Percentiles rank a stretch among this genome's conserved stretches.
Conservation (phyloP, 805 yeast species). For the Danielia oregonensis region DNA sequence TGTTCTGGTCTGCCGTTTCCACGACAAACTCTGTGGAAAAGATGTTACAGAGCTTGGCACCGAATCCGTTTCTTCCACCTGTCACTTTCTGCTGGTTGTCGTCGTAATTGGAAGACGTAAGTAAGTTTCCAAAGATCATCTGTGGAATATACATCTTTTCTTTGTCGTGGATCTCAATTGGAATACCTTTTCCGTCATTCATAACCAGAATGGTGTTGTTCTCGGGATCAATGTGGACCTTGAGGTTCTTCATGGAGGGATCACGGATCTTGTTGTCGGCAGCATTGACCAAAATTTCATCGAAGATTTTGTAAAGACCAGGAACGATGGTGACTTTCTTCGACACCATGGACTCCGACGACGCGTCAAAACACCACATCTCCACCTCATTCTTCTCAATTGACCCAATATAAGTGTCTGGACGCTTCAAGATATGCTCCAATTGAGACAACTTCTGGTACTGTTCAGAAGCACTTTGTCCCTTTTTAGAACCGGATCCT, state of each 20-base stretch:
- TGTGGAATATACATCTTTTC: slow-evolving; percentile 94
- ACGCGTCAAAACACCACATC: slow-evolving; percentile 77
- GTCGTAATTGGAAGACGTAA: slow-evolving; percentile 94
- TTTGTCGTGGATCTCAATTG: slow-evolving; percentile 86
- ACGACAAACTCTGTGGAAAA: slow-evolving; percentile 83
- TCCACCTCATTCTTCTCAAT: slow-evolving; percentile 75
- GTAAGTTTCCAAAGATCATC: slow-evolving; percentile 88
- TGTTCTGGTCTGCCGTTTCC: slow-evolving; percentile 79
- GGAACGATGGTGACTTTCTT: slow-evolving; percentile 85
- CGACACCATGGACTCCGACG: slow-evolving; percentile 37
- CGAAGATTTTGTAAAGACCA: slow-evolving; percentile 93
- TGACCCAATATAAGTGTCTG: slow-evolving; percentile 97
- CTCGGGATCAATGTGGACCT: slow-evolving; percentile 77
- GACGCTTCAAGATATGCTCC: slow-evolving; percentile 94
- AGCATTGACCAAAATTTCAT: slow-evolving; percentile 95
- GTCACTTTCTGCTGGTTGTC: slow-evolving; percentile 94
- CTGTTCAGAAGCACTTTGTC: slow-evolving; percentile 54
- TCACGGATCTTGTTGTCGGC: slow-evolving; percentile 98
- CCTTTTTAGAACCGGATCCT: slow-evolving; percentile 11
- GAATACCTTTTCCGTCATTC: slow-evolving; percentile 95
- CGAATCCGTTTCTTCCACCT: slow-evolving; percentile 98
- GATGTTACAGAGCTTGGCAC: slow-evolving; percentile 95
- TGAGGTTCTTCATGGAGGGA: slow-evolving; percentile 80
- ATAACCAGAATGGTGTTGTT: slow-evolving; percentile 70
- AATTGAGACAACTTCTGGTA: slow-evolving; percentile 93